Percentiles rank a stretch among this genome's conserved stretches.
Evolutionary conservation across 2,329 filamentous ascomycete genomes (phyloP).

Genomic region (Aureobasidium zeae): DNA sequence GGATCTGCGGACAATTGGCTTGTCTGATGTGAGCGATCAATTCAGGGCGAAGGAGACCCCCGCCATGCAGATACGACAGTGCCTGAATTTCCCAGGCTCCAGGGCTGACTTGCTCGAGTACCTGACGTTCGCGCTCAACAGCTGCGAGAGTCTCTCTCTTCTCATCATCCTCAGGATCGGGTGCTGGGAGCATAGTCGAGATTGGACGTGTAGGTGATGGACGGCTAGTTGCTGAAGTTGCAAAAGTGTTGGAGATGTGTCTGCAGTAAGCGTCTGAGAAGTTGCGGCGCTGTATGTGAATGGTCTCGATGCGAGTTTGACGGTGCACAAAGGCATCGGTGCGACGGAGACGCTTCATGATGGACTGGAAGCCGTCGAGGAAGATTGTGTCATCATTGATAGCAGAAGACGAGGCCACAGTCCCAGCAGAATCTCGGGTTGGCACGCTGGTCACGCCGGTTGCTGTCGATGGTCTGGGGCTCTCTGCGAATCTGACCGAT

Average conservation of each 20-base stretch:
- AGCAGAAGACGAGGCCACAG: neutral
- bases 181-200: conserved; percentile 33
- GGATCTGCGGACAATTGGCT: conserved; percentile 51
- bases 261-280: conserved; percentile 64
- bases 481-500: conserved; percentile 57
- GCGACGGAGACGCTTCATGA: conserved; percentile 53
- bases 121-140: conserved; percentile 69
- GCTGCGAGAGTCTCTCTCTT: conserved; percentile 26
- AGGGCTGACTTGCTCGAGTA: conserved; percentile 58
- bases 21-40: conserved; percentile 32
- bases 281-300: conserved; percentile 73
- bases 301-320: conserved; percentile 73
- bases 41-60: conserved; percentile 49
- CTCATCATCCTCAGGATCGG: conserved; percentile 22
- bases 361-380: conserved; percentile 75
- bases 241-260: conserved; percentile 76
- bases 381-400: conserved; percentile 60
- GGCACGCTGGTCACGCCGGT: conserved; percentile 3
- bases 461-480: conserved; percentile 32
- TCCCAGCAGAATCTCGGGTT: neutral
- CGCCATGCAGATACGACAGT: conserved; percentile 50
- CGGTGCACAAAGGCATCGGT: conserved; percentile 78
- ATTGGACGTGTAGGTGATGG: conserved; percentile 36
- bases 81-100: conserved; percentile 56
- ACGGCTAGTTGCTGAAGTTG: conserved; percentile 49